phyloP scores from a whole-genome alignment of 73 alveolate species.

The Paramecium biaurelia region DNA sequence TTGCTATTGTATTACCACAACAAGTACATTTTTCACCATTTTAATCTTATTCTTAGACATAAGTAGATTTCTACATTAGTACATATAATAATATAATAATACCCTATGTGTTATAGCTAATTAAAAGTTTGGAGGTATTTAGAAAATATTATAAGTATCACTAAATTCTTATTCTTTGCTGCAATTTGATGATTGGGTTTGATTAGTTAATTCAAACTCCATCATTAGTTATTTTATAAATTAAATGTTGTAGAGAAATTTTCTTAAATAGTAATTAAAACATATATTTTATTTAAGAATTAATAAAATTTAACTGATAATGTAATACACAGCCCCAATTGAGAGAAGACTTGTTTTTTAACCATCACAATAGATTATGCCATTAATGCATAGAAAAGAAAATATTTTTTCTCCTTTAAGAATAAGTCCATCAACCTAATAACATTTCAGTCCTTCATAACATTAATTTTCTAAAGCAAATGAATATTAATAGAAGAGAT shows the following conservation, averaged over 20 bases:
- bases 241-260: background rate
- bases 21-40: background rate
- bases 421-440: constrained; percentile 26
- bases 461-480: background rate
- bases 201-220: background rate
- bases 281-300: background rate
- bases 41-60: background rate
- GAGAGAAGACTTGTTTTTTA: constrained; percentile 16
- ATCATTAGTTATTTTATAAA: background rate
- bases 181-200: background rate
- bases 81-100: too few relatives aligned
- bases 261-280: background rate
- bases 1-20: background rate
- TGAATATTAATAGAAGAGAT: background rate
- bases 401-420: constrained; percentile 41
- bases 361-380: background rate
- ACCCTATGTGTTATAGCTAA: background rate
- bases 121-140: background rate
- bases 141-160: background rate
- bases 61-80: background rate
- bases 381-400: constrained; percentile 14
- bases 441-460: background rate
- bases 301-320: background rate
- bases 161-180: background rate
- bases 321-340: background rate